phyloP scores from a whole-genome alignment of 164 flowering plant genomes.

The Sextonia rubra region DNA sequence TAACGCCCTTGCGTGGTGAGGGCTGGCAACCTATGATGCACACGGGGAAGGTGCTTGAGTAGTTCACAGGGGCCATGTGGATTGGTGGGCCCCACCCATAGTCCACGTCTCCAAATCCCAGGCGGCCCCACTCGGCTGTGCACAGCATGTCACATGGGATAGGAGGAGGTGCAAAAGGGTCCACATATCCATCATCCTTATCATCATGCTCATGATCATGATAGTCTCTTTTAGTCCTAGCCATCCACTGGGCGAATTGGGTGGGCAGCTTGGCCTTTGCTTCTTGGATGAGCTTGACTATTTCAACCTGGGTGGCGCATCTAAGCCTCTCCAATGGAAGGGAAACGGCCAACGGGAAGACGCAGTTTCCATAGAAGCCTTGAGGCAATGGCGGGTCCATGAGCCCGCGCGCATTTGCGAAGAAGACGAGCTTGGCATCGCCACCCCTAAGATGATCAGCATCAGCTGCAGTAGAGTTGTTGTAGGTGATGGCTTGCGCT shows the following conservation, averaged over 20 bases:
- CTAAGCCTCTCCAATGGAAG: conserved; percentile 18
- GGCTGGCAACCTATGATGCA: conserved; percentile 43
- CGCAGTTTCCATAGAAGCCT: conserved; percentile 71
- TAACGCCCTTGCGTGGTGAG: conserved; percentile 38
- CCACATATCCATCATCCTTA: conserved; percentile 13
- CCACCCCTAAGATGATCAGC: background rate
- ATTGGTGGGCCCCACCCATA: conserved; percentile 64
- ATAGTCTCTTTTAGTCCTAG: conserved; percentile 3
- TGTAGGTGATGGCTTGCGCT: conserved; percentile 28
- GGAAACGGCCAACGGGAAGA: conserved; percentile 52
- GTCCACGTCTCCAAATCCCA: conserved; percentile 62
- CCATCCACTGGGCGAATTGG: conserved; percentile 41
- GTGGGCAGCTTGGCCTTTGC: conserved; percentile 34
- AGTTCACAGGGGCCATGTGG: conserved; percentile 53
- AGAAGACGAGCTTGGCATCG: conserved; percentile 45
- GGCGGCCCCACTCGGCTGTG: conserved; percentile 57
- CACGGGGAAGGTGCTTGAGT: conserved; percentile 46
- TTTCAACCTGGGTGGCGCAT: conserved; percentile 29
- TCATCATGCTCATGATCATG: background rate
- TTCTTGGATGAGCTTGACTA: conserved; percentile 44
- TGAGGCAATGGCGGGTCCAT: conserved; percentile 46
- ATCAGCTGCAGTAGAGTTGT: too few relatives aligned
- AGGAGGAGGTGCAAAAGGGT: conserved; percentile 45
- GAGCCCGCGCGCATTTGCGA: conserved; percentile 49
- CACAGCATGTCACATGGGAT: conserved; percentile 44